Evolutionary conservation across 352 stramenopile species (phyloP).

Genomic region (Pythium aquatile): DNA sequence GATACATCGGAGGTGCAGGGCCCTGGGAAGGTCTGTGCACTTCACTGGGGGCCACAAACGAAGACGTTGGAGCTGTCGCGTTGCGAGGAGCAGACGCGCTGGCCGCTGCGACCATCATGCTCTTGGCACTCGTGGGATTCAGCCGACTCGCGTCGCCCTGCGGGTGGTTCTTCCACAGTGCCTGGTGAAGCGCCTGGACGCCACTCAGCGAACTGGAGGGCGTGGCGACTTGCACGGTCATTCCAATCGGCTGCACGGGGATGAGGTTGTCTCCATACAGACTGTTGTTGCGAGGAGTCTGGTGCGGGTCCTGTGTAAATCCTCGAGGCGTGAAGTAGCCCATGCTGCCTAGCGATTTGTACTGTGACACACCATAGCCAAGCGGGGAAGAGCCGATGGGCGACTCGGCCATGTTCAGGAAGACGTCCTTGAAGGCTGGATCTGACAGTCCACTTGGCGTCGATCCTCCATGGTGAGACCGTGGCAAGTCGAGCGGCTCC

Average conservation of each 20-base stretch:
- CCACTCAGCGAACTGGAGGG: constrained; percentile 16
- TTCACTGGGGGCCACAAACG: not conserved
- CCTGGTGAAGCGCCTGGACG: constrained; percentile 30
- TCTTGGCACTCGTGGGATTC: constrained; percentile 24
- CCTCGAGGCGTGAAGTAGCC: not conserved
- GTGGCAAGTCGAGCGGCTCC: constrained; percentile 21
- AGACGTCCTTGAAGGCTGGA: constrained; percentile 29
- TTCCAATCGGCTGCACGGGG: constrained; percentile 18
- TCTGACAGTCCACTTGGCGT: not conserved
- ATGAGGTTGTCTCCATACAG: constrained; percentile 18
- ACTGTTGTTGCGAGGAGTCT: constrained; percentile 19
- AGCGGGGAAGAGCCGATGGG: constrained; percentile 19
- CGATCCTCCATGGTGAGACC: not conserved
- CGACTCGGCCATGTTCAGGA: constrained; percentile 25
- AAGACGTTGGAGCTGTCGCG: not conserved
- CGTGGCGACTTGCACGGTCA: not conserved
- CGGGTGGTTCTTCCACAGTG: constrained; percentile 26
- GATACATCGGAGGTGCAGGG: constrained; percentile 10
- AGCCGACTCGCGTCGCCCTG: constrained; percentile 17
- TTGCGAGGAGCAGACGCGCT: constrained; percentile 12
- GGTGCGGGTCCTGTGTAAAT: constrained; percentile 15
- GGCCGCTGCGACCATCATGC: constrained; percentile 19
- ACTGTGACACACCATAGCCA: not conserved
- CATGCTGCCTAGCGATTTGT: constrained; percentile 15
- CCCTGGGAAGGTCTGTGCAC: constrained; percentile 11